Conservation (phyloP, 2,329 filamentous ascomycete species). For the Pseudogymnoascus sp. region DNA sequence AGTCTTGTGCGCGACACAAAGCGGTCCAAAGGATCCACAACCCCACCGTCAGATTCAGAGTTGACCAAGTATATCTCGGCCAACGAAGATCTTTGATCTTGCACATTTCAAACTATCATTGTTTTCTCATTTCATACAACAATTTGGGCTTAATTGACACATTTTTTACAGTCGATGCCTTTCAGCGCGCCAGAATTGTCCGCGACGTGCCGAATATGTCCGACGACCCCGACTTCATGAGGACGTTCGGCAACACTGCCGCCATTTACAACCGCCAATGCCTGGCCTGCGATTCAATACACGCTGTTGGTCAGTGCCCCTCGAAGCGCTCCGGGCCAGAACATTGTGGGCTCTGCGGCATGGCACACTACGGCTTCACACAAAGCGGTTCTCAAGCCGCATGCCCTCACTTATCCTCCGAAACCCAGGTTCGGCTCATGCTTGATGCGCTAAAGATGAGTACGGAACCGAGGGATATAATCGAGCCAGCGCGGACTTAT, state of each 20-base stretch:
- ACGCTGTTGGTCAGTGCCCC: constrained; percentile 51
- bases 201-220: background rate
- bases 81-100: background rate
- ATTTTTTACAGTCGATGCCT: background rate
- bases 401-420: constrained; percentile 56
- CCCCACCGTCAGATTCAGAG: background rate
- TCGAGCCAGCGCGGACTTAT: constrained; percentile 30
- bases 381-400: constrained; percentile 29
- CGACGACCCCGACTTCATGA: background rate
- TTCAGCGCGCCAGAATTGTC: background rate
- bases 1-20: background rate
- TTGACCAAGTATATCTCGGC: background rate
- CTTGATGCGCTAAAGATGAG: constrained; percentile 53
- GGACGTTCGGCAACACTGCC: background rate
- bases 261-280: constrained; percentile 31
- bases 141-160: background rate
- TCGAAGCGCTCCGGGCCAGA: constrained; percentile 53
- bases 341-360: constrained; percentile 56
- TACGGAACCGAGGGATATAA: constrained; percentile 45
- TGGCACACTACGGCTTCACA: constrained; percentile 49
- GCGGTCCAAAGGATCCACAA: background rate
- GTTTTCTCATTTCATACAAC: background rate
- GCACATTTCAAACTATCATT: background rate
- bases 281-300: constrained; percentile 45
- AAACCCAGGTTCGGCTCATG: constrained; percentile 57